Evolutionary conservation across 495 filamentous ascomycete species (phyloP), one percentile per base, ranked within the genome.

Genomic region (Podospora pseudocomata): DNA sequence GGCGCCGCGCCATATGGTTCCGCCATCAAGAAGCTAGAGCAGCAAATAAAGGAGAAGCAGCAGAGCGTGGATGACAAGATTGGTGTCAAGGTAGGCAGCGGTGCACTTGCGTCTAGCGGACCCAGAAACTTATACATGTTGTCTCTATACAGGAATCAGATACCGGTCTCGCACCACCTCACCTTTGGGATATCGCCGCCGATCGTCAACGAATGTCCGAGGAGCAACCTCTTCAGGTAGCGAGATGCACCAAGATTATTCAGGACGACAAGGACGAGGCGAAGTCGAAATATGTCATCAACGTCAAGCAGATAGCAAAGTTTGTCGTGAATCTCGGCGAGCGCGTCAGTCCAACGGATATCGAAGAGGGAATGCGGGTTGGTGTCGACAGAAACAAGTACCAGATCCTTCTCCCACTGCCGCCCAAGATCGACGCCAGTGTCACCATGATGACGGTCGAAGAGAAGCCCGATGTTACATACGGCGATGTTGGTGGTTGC

Each of bases 361-460:
- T 99, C 75, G 95, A 99, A 75, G 95, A 99, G 77, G 95, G 96
- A 70, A 99, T 99, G 95, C 86, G 95, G 73, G 94, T 97, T 67
- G 94, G 93, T 83, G 95, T 99, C 80, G 95, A 99, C 79, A 88
- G 95, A 59, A 97, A 97, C 82, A 98, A 97, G 83, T 99, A 98
- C 79, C 95, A 99, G 82, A 99, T 99, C 72, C 87, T 98, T 68
- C 85, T 99, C 23, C 95, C 95, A 60, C 86, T 99, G n/a, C 95
- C 95, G 27, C 95, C 95, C 13, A 99, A 98, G 85, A 99, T 99
- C 86, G 95, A 99, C 76, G 94, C 95, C 63, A 95, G 91, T 72
- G 95, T 99, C 71, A 99, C 95, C 63, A 99, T 99, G 95, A 99
- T 99, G 95, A 97, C 95, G 18, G 95, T 99, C 65, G 95, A 99